phyloP scores from a whole-genome alignment of 805 yeast species.

The Spathaspora arborariae region DNA sequence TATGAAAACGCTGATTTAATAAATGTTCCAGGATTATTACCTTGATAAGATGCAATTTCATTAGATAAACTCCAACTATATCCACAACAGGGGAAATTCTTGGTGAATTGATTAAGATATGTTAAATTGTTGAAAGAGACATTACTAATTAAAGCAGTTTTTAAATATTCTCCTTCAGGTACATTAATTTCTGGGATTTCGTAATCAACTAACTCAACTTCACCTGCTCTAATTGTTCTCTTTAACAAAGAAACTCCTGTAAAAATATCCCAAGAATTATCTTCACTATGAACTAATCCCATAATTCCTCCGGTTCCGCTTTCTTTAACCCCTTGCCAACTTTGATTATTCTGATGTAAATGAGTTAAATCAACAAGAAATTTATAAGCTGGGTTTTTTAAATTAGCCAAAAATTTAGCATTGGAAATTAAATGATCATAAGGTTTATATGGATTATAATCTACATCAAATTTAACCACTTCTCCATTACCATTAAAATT shows the following conservation, averaged over 20 bases:
- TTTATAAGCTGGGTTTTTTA: conserved; percentile 43
- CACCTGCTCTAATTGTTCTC: conserved; percentile 41
- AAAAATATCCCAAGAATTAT: conserved; percentile 22
- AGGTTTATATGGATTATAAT: conserved; percentile 52
- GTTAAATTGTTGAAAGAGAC: conserved; percentile 19
- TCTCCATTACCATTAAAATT: conserved; percentile 48
- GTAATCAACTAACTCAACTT: conserved; percentile 41
- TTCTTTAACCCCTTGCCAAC: conserved; percentile 53
- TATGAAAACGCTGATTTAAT: conserved; percentile 30
- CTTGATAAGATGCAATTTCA: conserved; percentile 42
- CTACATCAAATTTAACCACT: conserved; percentile 46
- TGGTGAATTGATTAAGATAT: conserved; percentile 19
- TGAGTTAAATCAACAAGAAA: conserved; percentile 31
- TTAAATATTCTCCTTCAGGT: conserved; percentile 33
- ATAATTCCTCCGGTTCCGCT: conserved; percentile 48
- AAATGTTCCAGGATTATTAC: conserved; percentile 20
- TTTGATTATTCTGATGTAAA: conserved; percentile 41
- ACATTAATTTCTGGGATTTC: conserved; percentile 44
- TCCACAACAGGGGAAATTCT: conserved; percentile 44
- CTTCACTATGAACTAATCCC: conserved; percentile 43
- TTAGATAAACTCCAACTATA: conserved; percentile 57
- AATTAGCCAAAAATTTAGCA: conserved; percentile 41
- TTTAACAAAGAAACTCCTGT: conserved; percentile 60
- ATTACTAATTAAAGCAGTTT: conserved; percentile 29
- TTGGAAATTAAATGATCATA: conserved; percentile 44